These are phyloP conservation scores for Myriosclerotinia curreyana DNA, from an alignment of 2,329 filamentous ascomycete genomes.

Conservation along the genomic window DNA sequence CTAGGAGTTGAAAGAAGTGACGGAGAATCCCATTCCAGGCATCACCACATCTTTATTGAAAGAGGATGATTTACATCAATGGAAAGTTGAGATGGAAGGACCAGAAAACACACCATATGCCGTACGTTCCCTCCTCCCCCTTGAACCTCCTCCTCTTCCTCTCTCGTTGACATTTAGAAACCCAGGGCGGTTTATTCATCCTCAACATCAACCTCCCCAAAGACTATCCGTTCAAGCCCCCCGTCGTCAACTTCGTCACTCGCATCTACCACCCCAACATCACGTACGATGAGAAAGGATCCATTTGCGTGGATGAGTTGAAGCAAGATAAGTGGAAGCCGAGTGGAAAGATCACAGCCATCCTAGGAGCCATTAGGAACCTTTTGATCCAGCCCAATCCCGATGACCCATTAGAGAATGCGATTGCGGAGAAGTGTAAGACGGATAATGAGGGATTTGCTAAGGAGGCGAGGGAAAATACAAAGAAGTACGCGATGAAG, in stretches of 20 bases:
- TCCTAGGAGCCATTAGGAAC: constrained; percentile 62
- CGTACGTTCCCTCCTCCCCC: constrained; percentile 45
- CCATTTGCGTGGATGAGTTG: constrained; percentile 71
- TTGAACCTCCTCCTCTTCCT: constrained; percentile 2
- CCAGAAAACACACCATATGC: constrained; percentile 63
- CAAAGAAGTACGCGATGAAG: constrained; percentile 58
- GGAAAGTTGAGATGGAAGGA: constrained; percentile 65
- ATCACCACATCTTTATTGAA: constrained; percentile 55
- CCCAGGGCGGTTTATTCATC: constrained; percentile 61
- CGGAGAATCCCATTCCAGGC: constrained; percentile 52
- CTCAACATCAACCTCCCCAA: constrained; percentile 64
- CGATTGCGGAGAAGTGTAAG: constrained; percentile 67
- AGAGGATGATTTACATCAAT: constrained; percentile 64
- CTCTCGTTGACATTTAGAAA: background rate
- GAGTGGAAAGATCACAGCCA: constrained; percentile 62
- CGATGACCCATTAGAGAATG: constrained; percentile 68
- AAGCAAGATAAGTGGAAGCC: constrained; percentile 72
- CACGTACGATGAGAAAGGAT: constrained; percentile 69
- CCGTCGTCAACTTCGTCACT: constrained; percentile 64
- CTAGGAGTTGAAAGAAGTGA: constrained; percentile 61
- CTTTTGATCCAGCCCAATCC: constrained; percentile 65
- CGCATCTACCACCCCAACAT: constrained; percentile 78
- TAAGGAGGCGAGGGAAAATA: constrained; percentile 65
- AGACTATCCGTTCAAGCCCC: constrained; percentile 73
- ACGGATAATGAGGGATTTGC: constrained; percentile 60